Conservation (phyloP, 23 red algal species). For the Agarophyton chilense region DNA sequence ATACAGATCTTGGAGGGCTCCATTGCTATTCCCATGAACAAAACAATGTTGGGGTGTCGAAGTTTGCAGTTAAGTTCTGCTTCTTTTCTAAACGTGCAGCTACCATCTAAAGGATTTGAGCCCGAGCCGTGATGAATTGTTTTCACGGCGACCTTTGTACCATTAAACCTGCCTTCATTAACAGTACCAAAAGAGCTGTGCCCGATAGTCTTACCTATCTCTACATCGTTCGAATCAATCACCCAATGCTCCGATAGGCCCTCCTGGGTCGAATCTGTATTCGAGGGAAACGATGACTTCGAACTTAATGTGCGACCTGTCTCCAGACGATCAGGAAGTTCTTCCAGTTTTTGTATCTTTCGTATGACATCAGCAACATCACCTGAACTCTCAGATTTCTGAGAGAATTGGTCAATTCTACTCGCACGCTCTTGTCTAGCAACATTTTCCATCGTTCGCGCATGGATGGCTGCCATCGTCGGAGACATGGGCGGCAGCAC, state of each 20-base stretch:
- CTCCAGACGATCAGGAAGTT: neutral
- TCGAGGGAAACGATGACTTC: neutral
- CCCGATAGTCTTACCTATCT: slow-evolving; percentile 76
- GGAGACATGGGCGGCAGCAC: slow-evolving; percentile 17
- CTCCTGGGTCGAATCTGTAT: neutral
- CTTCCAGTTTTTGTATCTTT: neutral
- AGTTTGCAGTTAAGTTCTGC: slow-evolving; percentile 77
- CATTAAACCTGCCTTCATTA: slow-evolving; percentile 73
- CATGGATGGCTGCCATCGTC: slow-evolving; percentile 44
- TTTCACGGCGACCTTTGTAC: slow-evolving; percentile 88
- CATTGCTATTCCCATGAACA: slow-evolving; percentile 80
- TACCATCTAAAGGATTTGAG: neutral
- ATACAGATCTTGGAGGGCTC: slow-evolving; percentile 63
- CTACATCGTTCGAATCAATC: slow-evolving; percentile 57
- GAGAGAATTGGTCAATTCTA: neutral
- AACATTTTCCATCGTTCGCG: slow-evolving; percentile 30
- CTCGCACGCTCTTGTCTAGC: neutral
- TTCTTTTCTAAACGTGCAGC: slow-evolving; percentile 78
- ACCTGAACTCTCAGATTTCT: neutral
- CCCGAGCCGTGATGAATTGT: slow-evolving; percentile 67
- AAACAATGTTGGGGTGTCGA: slow-evolving; percentile 89
- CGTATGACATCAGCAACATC: neutral
- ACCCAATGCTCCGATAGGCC: slow-evolving; percentile 64
- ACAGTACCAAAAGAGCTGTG: slow-evolving; percentile 81
- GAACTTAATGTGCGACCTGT: neutral